Conservation (phyloP, 2,329 filamentous ascomycete species). For the Tolypocladium ovalisporum region DNA sequence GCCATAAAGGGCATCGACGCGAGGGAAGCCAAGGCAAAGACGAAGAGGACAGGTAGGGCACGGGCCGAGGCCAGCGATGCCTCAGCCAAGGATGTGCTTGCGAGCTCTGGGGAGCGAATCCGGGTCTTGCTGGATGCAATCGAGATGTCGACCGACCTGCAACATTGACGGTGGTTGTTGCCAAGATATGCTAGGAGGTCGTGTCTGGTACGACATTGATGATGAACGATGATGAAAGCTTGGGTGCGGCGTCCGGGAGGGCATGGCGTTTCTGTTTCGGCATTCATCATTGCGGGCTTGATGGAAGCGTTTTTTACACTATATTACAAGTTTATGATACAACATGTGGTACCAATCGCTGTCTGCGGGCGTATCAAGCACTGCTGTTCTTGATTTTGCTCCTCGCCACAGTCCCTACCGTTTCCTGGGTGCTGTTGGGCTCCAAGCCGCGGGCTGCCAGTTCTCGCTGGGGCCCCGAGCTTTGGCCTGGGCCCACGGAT, state of each 20-base stretch:
- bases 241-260: background rate
- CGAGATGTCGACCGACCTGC: conserved; percentile 9
- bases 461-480: conserved; percentile 42
- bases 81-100: conserved; percentile 30
- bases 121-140: conserved; percentile 25
- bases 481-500: conserved; percentile 48
- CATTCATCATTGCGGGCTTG: background rate
- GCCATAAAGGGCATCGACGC: conserved; percentile 36
- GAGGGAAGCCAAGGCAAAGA: conserved; percentile 35
- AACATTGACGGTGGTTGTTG: conserved; percentile 3
- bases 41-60: conserved; percentile 23
- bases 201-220: background rate
- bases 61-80: conserved; percentile 25
- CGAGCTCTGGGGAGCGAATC: conserved; percentile 33
- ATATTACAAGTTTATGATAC: background rate
- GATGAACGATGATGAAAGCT: background rate
- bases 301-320: background rate
- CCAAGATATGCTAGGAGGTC: background rate
- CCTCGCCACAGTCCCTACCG: conserved; percentile 2
- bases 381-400: background rate
- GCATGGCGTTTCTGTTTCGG: background rate
- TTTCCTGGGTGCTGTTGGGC: conserved; percentile 29
- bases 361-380: background rate
- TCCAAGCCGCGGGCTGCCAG: conserved; percentile 60
- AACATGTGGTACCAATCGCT: background rate